Evolutionary conservation across 441 rosid species (phyloP).

Genomic region (Populus hybrid): DNA sequence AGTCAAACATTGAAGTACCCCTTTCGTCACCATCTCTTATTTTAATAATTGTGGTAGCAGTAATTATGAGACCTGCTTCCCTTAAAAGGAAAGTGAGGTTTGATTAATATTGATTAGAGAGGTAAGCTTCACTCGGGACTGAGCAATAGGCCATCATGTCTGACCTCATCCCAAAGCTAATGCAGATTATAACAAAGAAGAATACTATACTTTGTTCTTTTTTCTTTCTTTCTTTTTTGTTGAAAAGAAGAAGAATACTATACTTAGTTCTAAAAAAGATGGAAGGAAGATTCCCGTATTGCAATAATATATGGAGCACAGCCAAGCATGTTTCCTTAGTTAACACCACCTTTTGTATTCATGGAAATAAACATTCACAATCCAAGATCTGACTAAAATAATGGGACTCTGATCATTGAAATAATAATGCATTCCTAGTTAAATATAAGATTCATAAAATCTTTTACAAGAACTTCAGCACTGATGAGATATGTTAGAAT

Average conservation of each 20-base stretch:
- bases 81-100: conserved; percentile 37
- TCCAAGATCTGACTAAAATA: neutral
- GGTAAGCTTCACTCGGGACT: neutral
- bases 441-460: neutral
- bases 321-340: neutral
- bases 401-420: conserved; percentile 16
- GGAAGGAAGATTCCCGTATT: neutral
- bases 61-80: conserved; percentile 23
- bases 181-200: neutral
- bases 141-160: neutral
- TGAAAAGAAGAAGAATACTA: too few species aligned
- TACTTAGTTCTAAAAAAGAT: neutral
- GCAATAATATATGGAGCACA: neutral
- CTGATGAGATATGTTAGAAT: conserved; percentile 35
- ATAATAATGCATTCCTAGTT: neutral
- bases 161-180: neutral
- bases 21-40: too few species aligned
- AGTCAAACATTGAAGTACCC: too few species aligned
- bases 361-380: neutral
- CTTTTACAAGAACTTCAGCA: neutral
- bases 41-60: neutral
- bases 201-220: too few species aligned
- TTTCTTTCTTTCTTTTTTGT: too few species aligned
- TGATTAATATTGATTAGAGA: neutral
- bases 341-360: neutral